Conservation (phyloP, 2,329 filamentous ascomycete species). For the Cladosporium halotolerans region DNA sequence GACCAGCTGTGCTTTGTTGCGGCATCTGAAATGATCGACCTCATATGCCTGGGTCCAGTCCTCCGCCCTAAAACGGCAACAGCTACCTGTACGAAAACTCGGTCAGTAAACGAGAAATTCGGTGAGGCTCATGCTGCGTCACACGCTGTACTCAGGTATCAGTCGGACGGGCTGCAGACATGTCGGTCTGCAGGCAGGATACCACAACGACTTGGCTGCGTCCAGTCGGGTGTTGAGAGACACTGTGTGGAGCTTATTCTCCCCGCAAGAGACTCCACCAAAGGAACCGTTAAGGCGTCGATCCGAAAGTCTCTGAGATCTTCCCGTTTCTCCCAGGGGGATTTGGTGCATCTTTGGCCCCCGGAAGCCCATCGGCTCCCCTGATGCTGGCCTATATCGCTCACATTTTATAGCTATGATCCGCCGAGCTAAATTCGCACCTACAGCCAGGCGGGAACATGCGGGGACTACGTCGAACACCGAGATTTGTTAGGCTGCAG, state of each 20-base stretch:
- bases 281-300: background rate
- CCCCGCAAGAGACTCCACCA: background rate
- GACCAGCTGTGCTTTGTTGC: no score
- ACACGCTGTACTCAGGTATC: no score
- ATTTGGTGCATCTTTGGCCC: background rate
- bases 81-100: no score
- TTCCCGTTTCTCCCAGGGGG: background rate
- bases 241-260: background rate
- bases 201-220: no score
- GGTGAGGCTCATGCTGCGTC: no score
- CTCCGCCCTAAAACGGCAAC: no score
- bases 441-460: background rate
- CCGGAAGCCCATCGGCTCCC: background rate
- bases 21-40: no score
- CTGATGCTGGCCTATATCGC: constrained; percentile 2
- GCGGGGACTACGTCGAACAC: background rate
- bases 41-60: no score
- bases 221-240: constrained; percentile 6
- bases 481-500: background rate
- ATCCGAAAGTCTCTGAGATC: constrained; percentile 5
- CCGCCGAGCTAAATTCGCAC: background rate
- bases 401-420: background rate
- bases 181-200: background rate
- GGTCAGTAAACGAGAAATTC: no score
- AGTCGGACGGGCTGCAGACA: background rate